A percentile compares a stretch with the other conserved stretches of the same genome.
Conservation (phyloP, 129 eudicot species). For the Deinandra increscens region DNA sequence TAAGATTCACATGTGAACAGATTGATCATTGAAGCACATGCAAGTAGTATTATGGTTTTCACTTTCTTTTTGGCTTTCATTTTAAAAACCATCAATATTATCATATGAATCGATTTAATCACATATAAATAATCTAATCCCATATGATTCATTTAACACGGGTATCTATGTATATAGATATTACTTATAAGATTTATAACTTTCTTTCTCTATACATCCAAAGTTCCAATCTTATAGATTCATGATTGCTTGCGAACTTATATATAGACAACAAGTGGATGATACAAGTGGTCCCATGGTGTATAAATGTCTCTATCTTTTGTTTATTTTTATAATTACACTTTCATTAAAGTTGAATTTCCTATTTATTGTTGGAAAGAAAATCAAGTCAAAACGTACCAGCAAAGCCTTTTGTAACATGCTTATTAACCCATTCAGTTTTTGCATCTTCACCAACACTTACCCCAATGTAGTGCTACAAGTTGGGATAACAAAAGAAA, state of each 20-base stretch:
- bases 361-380: not conserved
- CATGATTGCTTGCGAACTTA: not conserved
- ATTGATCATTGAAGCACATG: no score
- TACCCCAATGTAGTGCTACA: constrained; percentile 41
- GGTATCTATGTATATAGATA: no score
- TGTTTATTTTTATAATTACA: not conserved
- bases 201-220: not conserved
- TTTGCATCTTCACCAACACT: constrained; percentile 45
- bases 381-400: constrained; percentile 32
- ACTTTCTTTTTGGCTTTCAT: no score
- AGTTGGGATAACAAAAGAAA: not conserved
- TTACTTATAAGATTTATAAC: not conserved
- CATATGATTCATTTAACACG: no score
- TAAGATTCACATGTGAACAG: no score
- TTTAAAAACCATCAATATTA: no score
- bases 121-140: no score
- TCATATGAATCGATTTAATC: no score
- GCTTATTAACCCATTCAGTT: constrained; percentile 47
- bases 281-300: not conserved
- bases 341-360: not conserved
- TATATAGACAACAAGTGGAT: not conserved
- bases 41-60: no score
- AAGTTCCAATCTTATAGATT: not conserved
- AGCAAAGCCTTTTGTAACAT: constrained; percentile 49
- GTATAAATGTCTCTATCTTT: not conserved